Percentiles rank a stretch among this genome's conserved stretches.
Evolutionary conservation across 192 early-diverging fungal genomes (phyloP).

Genomic region (Coemansia aciculifera): DNA sequence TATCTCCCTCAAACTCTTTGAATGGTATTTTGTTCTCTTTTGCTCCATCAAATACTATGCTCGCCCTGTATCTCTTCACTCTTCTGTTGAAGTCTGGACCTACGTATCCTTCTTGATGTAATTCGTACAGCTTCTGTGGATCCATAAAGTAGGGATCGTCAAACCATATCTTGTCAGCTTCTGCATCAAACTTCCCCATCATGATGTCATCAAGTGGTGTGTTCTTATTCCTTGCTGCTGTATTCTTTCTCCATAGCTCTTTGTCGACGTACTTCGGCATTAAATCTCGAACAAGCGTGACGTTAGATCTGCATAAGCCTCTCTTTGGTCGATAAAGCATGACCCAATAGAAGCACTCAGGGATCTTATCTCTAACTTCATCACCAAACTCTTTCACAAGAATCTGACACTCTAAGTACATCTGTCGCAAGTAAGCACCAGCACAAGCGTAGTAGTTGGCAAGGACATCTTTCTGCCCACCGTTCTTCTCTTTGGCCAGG

Average conservation of each 20-base stretch:
- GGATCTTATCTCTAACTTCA: neutral
- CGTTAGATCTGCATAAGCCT: neutral
- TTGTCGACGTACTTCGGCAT: neutral
- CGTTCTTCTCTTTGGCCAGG: conserved; percentile 7
- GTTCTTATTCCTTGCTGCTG: conserved; percentile 10
- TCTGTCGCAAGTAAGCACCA: conserved; percentile 14
- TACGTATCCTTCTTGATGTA: neutral
- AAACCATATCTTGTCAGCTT: conserved; percentile 16
- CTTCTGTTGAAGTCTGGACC: neutral
- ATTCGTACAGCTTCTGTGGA: conserved; percentile 15
- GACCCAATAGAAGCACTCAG: conserved; percentile 7
- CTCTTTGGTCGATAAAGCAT: neutral
- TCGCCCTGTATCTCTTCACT: neutral
- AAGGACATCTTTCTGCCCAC: conserved; percentile 10
- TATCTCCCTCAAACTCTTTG: conserved; percentile 5
- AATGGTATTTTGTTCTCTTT: conserved; percentile 7
- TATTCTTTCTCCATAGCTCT: neutral
- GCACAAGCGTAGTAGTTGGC: conserved; percentile 3
- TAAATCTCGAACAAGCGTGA: neutral
- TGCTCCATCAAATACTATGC: neutral
- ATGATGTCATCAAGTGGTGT: conserved; percentile 6
- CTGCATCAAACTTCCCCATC: conserved; percentile 1
- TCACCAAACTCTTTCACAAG: neutral
- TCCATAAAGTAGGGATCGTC: conserved; percentile 21
- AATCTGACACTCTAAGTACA: conserved; percentile 11